phyloP scores from a whole-genome alignment of 2,329 filamentous ascomycete species.

The Ophiostoma ips region DNA sequence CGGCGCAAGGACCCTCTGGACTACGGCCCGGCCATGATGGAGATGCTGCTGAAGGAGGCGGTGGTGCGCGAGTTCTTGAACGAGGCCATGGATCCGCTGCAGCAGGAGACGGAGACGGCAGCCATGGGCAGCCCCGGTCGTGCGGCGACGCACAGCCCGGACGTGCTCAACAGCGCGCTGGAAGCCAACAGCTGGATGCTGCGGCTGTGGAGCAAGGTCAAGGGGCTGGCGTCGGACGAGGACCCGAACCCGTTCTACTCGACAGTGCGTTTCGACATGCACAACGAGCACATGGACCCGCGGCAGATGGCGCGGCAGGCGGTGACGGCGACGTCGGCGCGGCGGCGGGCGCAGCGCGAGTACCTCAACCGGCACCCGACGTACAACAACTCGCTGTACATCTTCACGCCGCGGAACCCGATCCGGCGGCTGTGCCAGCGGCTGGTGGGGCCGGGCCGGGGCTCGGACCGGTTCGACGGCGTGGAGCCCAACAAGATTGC shows the following conservation, averaged over 20 bases:
- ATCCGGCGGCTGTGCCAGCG: conserved; percentile 74
- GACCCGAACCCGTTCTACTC: conserved; percentile 96
- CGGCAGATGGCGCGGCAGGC: conserved; percentile 82
- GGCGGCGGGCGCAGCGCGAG: conserved; percentile 79
- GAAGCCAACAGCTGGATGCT: too few relatives aligned
- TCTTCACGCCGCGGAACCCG: conserved; percentile 67
- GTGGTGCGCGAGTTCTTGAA: conserved; percentile 92
- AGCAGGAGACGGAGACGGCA: too few relatives aligned
- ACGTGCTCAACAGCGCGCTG: too few relatives aligned
- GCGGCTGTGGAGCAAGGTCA: conserved; percentile 43
- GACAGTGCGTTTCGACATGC: conserved; percentile 51
- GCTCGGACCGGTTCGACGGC: conserved; percentile 74
- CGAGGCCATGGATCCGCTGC: conserved; percentile 41
- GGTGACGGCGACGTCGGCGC: conserved; percentile 65
- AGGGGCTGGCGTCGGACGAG: conserved; percentile 40
- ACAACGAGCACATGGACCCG: conserved; percentile 69
- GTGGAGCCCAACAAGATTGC: conserved; percentile 75
- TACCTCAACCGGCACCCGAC: conserved; percentile 75
- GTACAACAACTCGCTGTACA: conserved; percentile 84
- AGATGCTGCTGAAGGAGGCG: conserved; percentile 93
- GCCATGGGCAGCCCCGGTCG: too few relatives aligned
- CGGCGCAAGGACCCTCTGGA: conserved; percentile 70
- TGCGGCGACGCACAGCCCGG: neutral
- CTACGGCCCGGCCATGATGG: conserved; percentile 80
- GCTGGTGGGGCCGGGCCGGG: conserved; percentile 82